Conservation (phyloP, 306 rosid genomes). For the Psophocarpus tetragonolobus region DNA sequence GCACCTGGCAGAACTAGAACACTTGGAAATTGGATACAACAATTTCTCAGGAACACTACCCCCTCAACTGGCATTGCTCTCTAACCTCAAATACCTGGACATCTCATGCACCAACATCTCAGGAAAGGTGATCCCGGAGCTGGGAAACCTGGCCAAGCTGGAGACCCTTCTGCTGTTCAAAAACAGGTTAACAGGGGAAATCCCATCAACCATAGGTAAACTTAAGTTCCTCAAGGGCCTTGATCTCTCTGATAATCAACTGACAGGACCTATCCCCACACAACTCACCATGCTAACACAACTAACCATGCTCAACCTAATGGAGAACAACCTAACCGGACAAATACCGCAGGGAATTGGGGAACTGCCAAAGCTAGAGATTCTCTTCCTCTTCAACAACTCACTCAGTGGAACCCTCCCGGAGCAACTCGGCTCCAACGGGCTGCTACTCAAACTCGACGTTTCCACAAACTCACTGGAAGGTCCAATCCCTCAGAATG, state of each 20-base stretch:
- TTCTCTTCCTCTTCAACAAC: constrained; percentile 70
- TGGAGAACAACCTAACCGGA: constrained; percentile 66
- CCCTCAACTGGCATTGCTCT: constrained; percentile 44
- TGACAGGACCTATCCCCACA: constrained; percentile 69
- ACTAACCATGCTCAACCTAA: constrained; percentile 53
- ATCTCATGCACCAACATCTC: constrained; percentile 60
- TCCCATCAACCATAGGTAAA: constrained; percentile 66
- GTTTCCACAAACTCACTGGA: constrained; percentile 76
- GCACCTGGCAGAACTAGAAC: constrained; percentile 53
- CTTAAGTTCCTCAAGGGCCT: constrained; percentile 52
- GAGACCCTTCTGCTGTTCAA: constrained; percentile 62
- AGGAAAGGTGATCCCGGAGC: constrained; percentile 56
- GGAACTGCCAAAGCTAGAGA: constrained; percentile 63
- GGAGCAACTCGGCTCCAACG: constrained; percentile 61
- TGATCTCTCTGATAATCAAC: constrained; percentile 81
- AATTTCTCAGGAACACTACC: constrained; percentile 63
- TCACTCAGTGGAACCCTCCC: constrained; percentile 76
- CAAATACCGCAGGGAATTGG: constrained; percentile 69
- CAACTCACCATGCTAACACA: constrained; percentile 42
- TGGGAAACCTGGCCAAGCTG: constrained; percentile 71
- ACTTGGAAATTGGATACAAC: constrained; percentile 90
- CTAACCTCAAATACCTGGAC: constrained; percentile 71
- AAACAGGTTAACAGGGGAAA: constrained; percentile 61
- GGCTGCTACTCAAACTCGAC: constrained; percentile 52
- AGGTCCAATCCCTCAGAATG: constrained; percentile 67